Base-by-base conservation (phyloP, 2,329 filamentous ascomycete genomes). In the Neocatenulostroma microsporum region DNA sequence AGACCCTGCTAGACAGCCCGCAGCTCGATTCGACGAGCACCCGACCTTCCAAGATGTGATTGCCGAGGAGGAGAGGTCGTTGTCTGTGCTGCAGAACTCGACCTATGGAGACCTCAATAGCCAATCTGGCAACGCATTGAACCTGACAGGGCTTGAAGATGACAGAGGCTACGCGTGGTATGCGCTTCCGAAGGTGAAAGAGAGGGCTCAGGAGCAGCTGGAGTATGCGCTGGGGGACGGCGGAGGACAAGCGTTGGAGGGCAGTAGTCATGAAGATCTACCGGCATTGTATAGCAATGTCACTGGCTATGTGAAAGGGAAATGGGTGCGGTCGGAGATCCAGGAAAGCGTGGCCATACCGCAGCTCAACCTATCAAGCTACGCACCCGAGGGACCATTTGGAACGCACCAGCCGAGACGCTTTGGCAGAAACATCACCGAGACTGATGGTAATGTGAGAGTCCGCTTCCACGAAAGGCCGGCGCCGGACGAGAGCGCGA, bases 351-450 rank as follows among this genome's bases (percentile, higher is more conserved):
- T 68, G 53, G 43, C 70, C 62, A 56, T 66, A 54, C 56, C 56
- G 9, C 45, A 45, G n/a, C 56, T 69, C 46, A 69, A 69, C 40
- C 51, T 66, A 33, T 59, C 75, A 21, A 70, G 70, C 10, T 76
- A 83, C 42, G 72, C 76, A 10, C 76, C 80, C 1, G 72, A 68
- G 10, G 71, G 82, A 42, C 73, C 77, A 28, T 94, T 87, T 68
- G 70, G 75, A 15, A 40, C 46, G 0, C 41, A 38, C 6, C 30
- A 37, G 9, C 62, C 66, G 19, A 72, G 78, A n/a, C 39, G 37
- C 11, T 94, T 84, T 73, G 76, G 76, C 18, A 75, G 84, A 45
- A 95, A 95, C 59, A 70, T 94, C 40, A 94, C 87, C 0, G 84
- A 85, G 1, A 55, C 61, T 2, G 69, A 76, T 32, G 85, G 85